Evolutionary conservation across 768 basidiomycete species (phyloP), one percentile per base, ranked within the genome.

Genomic region (Phaeotremella fagi): DNA sequence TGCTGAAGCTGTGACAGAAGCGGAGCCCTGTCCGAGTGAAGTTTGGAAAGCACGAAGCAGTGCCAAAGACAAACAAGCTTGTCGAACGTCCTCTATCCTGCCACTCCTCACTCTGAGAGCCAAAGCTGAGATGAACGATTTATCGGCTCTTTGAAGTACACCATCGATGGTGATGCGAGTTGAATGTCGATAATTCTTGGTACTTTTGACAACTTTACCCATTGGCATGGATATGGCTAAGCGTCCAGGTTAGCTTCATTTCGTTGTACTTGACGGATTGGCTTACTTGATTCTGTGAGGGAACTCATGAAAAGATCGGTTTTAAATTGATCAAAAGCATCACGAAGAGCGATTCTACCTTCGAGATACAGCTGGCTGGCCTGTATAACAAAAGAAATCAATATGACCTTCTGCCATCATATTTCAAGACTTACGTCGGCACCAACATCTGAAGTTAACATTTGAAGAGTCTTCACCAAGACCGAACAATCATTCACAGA

Each of bases 241-340:
- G 28, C 18, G 52, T 43, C 4, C 65, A 53, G 63, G 42, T 43
- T 14, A 24, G 20, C 4, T 16, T 7, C 16, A 6, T 15, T 12
- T 20, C 18, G n/a, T 25, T 53, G 37, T 36, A 43, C 44, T 9
- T 28, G 31, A 50, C 42, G 18, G 6, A 12, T 18, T n/a, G n/a
- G 76, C 88, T 29, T 64, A 94, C 91, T 85, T 1, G 94, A 94
- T 70, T 98, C 94, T 0, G 85, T 81, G 22, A 97, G 76, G 16
- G 91, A 91, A 66, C 85, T 90, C 53, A 95, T 78, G 70, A 91
- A 87, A 78, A 95, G 87, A 68, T 97, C 91, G 0, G 82, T 80
- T 27, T 82, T 82, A 77, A 94, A 89, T 5, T 83, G 83, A 31
- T 80, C 80, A 60, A 91, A 84, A 0, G 86, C 86, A 24, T 84